Base-by-base conservation (phyloP, 768 basidiomycete genomes). In the Wakefieldia striispora region DNA sequence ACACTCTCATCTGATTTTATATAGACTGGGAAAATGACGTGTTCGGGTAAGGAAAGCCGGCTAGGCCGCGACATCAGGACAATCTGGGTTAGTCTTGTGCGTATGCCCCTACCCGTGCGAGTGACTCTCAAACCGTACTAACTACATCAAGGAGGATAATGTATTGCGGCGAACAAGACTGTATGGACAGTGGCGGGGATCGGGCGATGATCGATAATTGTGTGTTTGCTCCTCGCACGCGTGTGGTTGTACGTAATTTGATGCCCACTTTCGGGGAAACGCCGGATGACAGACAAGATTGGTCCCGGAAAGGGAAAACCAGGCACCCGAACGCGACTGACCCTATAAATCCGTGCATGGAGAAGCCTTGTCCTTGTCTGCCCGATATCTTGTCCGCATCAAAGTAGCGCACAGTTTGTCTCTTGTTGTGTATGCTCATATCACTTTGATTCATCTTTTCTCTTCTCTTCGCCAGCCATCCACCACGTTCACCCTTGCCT, bases 281-380 rank as follows among this genome's bases (percentile, higher is more conserved):
- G 1, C 47, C 19, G 44, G 13, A 35, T 26, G 41, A 46, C 43
- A 35, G 37, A 8, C 11, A 14, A 26, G 27, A 2, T 12, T n/a
- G 17, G 38, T 43, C 23, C 59, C 36, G 3, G 3, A 50, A 53
- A 40, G 33, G 49, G 51, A 59, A 43, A 9, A 2, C 4, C 3
- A 2, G 6, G 50, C 42, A 51, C 7, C 51, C 60, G 57, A 62
- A 40, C 11, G 52, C 10, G 36, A 33, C 19, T 29, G n/a, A n/a
- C 12, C 23, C 35, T 61, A 62, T 62, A 62, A 54, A 49, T n/a
- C 12, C 16, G 26, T 9, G 39, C 20, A n/a, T n/a, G n/a, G n/a
- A n/a, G n/a, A n/a, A 40, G 29, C 26, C n/a, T 4, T 11, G 38
- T 29, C 24, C 14, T 24, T 14, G 3, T 24, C n/a, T 5, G 19